Evolutionary conservation across 2,329 filamentous ascomycete genomes (phyloP), one percentile per base, ranked within the genome.

Genomic region (Epichloe aotearoae): DNA sequence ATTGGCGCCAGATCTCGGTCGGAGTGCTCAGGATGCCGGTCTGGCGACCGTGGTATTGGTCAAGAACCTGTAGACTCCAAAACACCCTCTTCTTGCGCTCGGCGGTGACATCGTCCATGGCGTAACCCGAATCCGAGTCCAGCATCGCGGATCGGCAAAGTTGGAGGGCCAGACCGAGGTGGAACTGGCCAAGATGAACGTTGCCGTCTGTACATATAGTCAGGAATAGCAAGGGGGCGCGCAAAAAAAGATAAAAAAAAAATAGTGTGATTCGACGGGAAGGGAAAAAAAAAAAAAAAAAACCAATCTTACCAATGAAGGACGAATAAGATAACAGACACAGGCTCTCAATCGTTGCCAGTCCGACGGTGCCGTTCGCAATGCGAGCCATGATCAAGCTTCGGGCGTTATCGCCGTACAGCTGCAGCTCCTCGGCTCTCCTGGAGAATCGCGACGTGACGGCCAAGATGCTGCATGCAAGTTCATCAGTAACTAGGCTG

Each of bases 61-160:
- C 72, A 0, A 76, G 66, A 2, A 73, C 58, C 48, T 76, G 71
- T 0, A 76, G 61, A 49, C 72, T 76, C 73, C 73, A 76, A 34
- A 76, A 76, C 0, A 76, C 60, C 3, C 71, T 59, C 56, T 70
- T 74, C 57, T 75, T 75, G 10, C 73, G 67, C 49, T 76, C 70
- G 0, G 60, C 55, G 1, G 55, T 56, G 0, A 64, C 59, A 38
- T 69, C 67, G 7, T 68, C 62, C 3, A 58, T 48, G 0, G 56
- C 56, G 44, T 74, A 74, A 0, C 62, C 59, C 0, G 67, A 64
- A 43, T 69, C 65, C 0, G 71, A 56, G 50, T 76, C 73, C 1
- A 76, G 58, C 68, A 70, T 71, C 7, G 73, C 73, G 0, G 73
- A 72, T 8, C 71, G 70, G 54, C 73, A 75, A 8, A 76, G 68